Evolutionary conservation across 345 rosid genomes (phyloP), one percentile per base, ranked within the genome.

Genomic region (Draba incana): DNA sequence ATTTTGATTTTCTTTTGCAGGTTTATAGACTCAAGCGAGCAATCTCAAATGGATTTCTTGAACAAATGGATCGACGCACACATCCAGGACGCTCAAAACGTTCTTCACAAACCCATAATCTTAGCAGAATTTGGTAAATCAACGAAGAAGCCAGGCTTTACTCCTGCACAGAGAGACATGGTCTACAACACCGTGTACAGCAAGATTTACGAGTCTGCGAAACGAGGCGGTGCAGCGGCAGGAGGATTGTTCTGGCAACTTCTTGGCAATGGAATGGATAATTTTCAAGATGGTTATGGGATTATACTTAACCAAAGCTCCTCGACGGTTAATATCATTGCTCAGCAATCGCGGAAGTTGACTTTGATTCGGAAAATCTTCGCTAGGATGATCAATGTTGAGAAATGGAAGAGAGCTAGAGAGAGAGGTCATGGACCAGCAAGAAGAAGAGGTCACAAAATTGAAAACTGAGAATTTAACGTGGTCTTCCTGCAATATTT

Each of bases 211-310:
- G 74, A 78, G 3, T 93, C 98, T 3, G 97, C 97, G 0, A 86
- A 84, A 68, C 57, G 77, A 59, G 92, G 96, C 16, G 97, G 96
- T 7, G 95, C 96, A 9, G 96, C 90, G 1, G 91, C 91, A 0
- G 97, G 95, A 4, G 88, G 97, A 81, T 80, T 88, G 82, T 91
- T 93, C 71, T 94, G 99, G 99, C 99, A 94, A 48, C 95, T 91
- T 15, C 64, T 87, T 3, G 79, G 87, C 0, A 81, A 79, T 74
- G 97, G 86, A 38, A 86, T 91, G 96, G 95, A 85, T 70, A 76
- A 70, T 1, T 88, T 88, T 71, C 78, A 83, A 54, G 99, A 94
- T 69, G 97, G 99, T 0, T 91, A 91, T n/a, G 97, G 89, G 77
- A 79, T 94, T 20, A 70, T 82, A 39, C 69, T 88, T 14, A 66